Percentiles rank a stretch among this genome's conserved stretches.
These are phyloP conservation scores for Aspergillus candidus DNA, from an alignment of 2,329 filamentous ascomycete species.

Conservation along the genomic window DNA sequence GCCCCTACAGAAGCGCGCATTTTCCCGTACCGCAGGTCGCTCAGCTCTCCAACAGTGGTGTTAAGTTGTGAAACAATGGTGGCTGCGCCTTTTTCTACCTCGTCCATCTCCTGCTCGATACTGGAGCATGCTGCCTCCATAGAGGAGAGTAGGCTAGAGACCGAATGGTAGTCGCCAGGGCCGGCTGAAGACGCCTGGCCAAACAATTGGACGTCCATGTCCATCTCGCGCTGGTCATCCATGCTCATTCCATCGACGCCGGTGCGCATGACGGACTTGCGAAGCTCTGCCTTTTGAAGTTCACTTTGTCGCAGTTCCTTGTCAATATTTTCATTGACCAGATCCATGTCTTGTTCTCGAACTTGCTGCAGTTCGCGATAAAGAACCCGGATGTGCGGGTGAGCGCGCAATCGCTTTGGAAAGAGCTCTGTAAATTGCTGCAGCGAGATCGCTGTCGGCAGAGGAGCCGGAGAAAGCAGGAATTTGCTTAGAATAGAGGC, in stretches of 20 bases:
- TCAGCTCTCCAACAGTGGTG: slow-evolving; percentile 64
- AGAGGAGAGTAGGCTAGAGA: slow-evolving; percentile 60
- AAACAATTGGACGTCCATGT: slow-evolving; percentile 55
- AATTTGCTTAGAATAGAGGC: slow-evolving; percentile 69
- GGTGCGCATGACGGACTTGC: slow-evolving; percentile 25
- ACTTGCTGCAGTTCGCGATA: slow-evolving; percentile 76
- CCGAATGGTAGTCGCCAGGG: slow-evolving; percentile 51
- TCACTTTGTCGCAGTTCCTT: slow-evolving; percentile 32
- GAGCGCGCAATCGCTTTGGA: slow-evolving; percentile 59
- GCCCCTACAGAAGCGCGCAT: slow-evolving; percentile 48
- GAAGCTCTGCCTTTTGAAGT: slow-evolving; percentile 34
- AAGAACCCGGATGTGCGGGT: slow-evolving; percentile 61
- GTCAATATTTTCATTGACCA: slow-evolving; percentile 52
- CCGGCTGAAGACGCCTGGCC: slow-evolving; percentile 38
- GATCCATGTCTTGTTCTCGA: slow-evolving; percentile 62
- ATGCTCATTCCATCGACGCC: slow-evolving; percentile 29
- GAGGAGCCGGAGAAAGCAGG: slow-evolving; percentile 66
- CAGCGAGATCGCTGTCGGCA: slow-evolving; percentile 67
- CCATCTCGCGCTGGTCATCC: slow-evolving; percentile 34
- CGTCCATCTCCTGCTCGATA: slow-evolving; percentile 62
- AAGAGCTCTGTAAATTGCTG: slow-evolving; percentile 72
- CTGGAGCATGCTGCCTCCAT: slow-evolving; percentile 61
- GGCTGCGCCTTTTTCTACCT: slow-evolving; percentile 59
- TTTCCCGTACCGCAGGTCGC: slow-evolving; percentile 75
- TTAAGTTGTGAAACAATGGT: slow-evolving; percentile 56